Percentiles rank a stretch among this genome's conserved stretches.
These are phyloP conservation scores for Gloeopeniophorella convolvens DNA, from an alignment of 768 basidiomycete species.

Conservation along the genomic window DNA sequence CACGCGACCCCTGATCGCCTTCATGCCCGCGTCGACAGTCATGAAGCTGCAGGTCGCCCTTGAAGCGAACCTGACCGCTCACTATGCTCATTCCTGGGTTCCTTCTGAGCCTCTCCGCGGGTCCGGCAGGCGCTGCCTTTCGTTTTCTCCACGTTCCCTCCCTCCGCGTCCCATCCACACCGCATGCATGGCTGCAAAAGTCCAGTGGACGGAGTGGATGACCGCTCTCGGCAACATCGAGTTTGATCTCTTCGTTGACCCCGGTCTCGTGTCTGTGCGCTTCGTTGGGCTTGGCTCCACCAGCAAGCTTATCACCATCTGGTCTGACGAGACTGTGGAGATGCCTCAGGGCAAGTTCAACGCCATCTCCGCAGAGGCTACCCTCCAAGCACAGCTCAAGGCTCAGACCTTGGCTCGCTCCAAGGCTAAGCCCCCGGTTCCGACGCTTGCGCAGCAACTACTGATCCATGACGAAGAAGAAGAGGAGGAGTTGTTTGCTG, in stretches of 20 bases:
- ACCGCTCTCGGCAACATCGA: constrained; percentile 56
- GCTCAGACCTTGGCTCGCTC: constrained; percentile 19
- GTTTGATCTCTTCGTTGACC: constrained; percentile 78
- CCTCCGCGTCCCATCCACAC: constrained; percentile 68
- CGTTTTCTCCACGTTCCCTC: constrained; percentile 59
- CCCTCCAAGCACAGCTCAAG: constrained; percentile 21
- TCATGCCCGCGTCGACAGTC: constrained; percentile 55
- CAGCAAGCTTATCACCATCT: constrained; percentile 51
- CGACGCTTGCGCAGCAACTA: constrained; percentile 63
- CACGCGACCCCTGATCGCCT: constrained; percentile 53
- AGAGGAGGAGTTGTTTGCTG: constrained; percentile 65
- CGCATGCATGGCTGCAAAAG: constrained; percentile 59
- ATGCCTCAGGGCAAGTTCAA: constrained; percentile 21
- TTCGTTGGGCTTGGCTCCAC: constrained; percentile 36
- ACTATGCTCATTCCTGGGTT: constrained; percentile 62
- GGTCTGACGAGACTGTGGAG: constrained; percentile 49
- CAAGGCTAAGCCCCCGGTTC: constrained; percentile 22
- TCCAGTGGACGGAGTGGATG: constrained; percentile 84
- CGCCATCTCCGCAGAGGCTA: constrained; percentile 13
- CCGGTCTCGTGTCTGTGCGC: constrained; percentile 69
- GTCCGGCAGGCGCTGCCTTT: constrained; percentile 67
- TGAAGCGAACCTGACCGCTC: constrained; percentile 64
- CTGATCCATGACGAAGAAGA: constrained; percentile 65
- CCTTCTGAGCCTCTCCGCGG: constrained; percentile 58
- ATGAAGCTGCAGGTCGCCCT: constrained; percentile 66